Evolutionary conservation across 371 early-diverging fungal genomes (phyloP), one percentile per base, ranked within the genome.

Genomic region (Globomyces sp.): DNA sequence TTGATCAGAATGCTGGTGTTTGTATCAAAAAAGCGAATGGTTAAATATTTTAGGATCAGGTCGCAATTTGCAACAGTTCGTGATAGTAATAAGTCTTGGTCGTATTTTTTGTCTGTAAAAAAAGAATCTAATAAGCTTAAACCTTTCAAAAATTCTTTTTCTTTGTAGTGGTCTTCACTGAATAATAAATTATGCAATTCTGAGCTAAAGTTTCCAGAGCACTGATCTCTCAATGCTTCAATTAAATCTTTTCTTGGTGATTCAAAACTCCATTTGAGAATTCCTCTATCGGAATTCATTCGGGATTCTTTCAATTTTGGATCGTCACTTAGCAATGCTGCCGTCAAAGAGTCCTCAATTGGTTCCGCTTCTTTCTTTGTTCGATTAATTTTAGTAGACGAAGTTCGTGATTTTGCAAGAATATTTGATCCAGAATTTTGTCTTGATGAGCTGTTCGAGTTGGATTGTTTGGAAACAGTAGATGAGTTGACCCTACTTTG

Each of bases 1-100:
- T 91, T 91, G 53, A 94, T 78, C 45, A 90, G 72, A 75, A 92
- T 89, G 58, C 86, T 88, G 0, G 95, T 92, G 66, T 87, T 90
- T n/a, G 92, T 91, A 65, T 94, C 95, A 72, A 86, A 89, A 79
- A 94, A 88, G 10, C 95, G 87, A 36, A 94, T 74, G 10, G 92
- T 90, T 55, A 91, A 51, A 67, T 93, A 94, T 68, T 92, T 93
- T 46, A 94, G 76, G 43, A 94, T 72, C 10, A 94, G 65, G 68
- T 94, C 95, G 1, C 86, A 74, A 74, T 86, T 86, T 41, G 85
- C 86, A 9, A 90, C 68, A 61, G 76, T 85, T 10, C 90, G 82
- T 36, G 46, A 34, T 11, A 41, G 24, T 8, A 50, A 46, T 3
- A 47, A 13, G 36, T 45, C 47, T 45, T 53, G 41, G 39, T 57